These are phyloP conservation scores for Trichoderma sp. DNA, from an alignment of 2,329 filamentous ascomycete genomes.

Conservation along the genomic window DNA sequence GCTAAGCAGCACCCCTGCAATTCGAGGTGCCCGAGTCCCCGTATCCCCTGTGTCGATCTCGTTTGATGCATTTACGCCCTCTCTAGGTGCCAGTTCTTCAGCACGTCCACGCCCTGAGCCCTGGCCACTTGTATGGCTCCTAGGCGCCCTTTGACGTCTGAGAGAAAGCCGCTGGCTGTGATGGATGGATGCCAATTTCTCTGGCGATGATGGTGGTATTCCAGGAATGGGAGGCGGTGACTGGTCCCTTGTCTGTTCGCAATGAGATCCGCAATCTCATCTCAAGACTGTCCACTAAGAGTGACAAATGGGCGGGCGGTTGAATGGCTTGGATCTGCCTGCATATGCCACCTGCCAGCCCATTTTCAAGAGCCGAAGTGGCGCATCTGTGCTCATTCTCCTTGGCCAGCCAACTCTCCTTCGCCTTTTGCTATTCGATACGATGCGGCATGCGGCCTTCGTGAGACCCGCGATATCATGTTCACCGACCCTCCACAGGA, in stretches of 20 bases:
- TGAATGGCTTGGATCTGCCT: not conserved
- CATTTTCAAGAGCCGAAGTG: constrained; percentile 29
- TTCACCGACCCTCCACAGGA: constrained; percentile 14
- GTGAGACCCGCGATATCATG: not conserved
- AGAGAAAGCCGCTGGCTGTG: not conserved
- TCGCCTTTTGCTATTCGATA: constrained; percentile 11
- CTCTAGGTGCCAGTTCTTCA: not conserved
- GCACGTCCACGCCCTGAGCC: not conserved
- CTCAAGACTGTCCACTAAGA: not conserved
- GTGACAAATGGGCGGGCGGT: not conserved
- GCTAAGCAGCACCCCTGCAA: constrained; percentile 18
- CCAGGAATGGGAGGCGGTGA: not conserved
- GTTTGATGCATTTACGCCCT: constrained; percentile 15
- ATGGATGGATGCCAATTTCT: not conserved
- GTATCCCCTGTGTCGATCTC: constrained; percentile 30
- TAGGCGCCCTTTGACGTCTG: not conserved
- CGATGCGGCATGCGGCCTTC: not conserved
- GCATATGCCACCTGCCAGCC: constrained; percentile 13
- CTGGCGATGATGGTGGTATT: not conserved
- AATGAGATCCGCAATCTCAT: not conserved
- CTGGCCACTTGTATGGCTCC: not conserved
- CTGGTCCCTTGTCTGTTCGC: not conserved
- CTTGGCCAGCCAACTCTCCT: not conserved
- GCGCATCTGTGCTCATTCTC: constrained; percentile 20
- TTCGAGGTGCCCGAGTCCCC: constrained; percentile 27